A percentile compares a stretch with the other conserved stretches of the same genome.
Conservation (phyloP, 2,329 filamentous ascomycete species). For the Xylaria sp. region DNA sequence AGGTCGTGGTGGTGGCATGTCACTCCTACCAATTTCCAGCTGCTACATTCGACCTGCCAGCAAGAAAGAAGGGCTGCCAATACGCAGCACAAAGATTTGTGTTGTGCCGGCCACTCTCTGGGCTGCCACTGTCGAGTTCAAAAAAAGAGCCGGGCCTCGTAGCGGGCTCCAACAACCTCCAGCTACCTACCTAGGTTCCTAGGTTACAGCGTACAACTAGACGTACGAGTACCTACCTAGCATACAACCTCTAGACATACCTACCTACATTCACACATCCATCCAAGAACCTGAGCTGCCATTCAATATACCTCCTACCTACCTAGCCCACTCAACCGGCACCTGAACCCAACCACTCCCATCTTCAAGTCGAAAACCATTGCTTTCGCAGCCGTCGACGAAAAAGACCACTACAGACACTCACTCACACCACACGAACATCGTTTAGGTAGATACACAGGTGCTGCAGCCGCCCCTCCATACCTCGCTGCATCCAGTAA, state of each 20-base stretch:
- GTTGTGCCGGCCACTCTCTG: neutral
- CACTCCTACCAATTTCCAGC: neutral
- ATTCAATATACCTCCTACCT: neutral
- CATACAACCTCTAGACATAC: slow-evolving; percentile 11
- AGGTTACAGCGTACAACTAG: slow-evolving; percentile 16
- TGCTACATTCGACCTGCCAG: neutral
- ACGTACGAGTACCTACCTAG: too few species aligned
- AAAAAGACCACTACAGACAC: too few species aligned
- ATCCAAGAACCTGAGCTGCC: too few species aligned
- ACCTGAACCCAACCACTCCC: slow-evolving; percentile 11
- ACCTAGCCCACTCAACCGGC: slow-evolving; percentile 2
- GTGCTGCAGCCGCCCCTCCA: slow-evolving; percentile 14
- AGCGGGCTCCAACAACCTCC: slow-evolving; percentile 2
- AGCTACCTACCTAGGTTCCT: slow-evolving; percentile 10
- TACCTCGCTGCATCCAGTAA: slow-evolving; percentile 1
- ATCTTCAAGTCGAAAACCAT: slow-evolving; percentile 13
- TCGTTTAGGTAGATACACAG: neutral
- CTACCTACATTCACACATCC: too few species aligned
- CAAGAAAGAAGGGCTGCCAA: neutral
- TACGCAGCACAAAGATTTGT: neutral
- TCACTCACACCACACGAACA: neutral
- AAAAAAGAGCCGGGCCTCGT: neutral
- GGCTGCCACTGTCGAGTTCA: neutral
- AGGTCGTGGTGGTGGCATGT: neutral
- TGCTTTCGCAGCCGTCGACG: too few species aligned